A percentile compares a stretch with the other conserved stretches of the same genome.
Conservation (phyloP, 2,329 filamentous ascomycete genomes). For the Cadophora sp. region DNA sequence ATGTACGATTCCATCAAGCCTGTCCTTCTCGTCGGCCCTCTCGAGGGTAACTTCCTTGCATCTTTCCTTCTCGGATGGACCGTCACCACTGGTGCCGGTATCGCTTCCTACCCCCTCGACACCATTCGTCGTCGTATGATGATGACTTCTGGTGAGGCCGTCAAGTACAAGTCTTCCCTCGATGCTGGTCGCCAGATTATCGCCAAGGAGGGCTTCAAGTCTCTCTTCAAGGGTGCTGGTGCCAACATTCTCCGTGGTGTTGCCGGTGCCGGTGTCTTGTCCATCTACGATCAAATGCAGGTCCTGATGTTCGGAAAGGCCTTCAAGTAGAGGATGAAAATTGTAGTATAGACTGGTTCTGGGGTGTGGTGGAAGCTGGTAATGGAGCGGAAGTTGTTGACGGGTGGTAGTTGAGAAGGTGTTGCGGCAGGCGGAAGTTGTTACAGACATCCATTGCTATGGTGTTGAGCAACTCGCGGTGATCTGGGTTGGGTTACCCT, state of each 20-base stretch:
- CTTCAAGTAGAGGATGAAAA: conserved; percentile 71
- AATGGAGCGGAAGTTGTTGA: conserved; percentile 33
- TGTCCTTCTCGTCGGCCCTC: conserved; percentile 86
- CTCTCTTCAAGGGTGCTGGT: conserved; percentile 99
- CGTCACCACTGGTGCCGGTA: conserved; percentile 99
- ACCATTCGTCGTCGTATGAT: conserved; percentile 99
- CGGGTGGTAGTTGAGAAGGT: conserved; percentile 30
- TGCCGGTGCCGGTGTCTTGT: conserved; percentile 99
- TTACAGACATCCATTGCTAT: conserved; percentile 44
- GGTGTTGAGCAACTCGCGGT: conserved; percentile 46
- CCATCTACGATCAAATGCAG: conserved; percentile 99
- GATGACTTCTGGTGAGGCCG: conserved; percentile 97
- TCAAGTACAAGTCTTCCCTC: conserved; percentile 98
- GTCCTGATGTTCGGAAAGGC: conserved; percentile 99
- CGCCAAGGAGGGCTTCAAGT: conserved; percentile 96
- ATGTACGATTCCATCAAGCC: conserved; percentile 99
- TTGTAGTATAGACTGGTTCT: conserved; percentile 40
- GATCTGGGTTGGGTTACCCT: conserved; percentile 35
- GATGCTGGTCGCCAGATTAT: conserved; percentile 97
- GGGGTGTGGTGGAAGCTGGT: conserved; percentile 30
- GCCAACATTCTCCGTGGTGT: conserved; percentile 99
- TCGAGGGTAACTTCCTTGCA: conserved; percentile 99
- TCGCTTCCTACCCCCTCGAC: conserved; percentile 99
- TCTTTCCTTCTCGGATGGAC: conserved; percentile 98
- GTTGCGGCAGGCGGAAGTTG: conserved; percentile 43